These are phyloP conservation scores for Skeletonema menzelii DNA, from an alignment of 108 stramenopile genomes.

Conservation along the genomic window DNA sequence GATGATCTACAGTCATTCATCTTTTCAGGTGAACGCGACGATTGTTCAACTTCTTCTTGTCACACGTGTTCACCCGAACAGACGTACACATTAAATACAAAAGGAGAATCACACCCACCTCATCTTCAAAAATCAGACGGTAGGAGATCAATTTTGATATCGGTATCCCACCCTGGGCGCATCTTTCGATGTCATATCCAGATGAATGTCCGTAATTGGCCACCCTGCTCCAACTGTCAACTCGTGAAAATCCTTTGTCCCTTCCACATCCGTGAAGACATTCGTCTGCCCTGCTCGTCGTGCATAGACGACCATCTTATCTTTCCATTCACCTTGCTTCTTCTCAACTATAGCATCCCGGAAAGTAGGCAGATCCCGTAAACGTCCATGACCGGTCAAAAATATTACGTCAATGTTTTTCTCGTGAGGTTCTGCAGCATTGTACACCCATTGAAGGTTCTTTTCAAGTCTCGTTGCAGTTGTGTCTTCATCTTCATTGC, in stretches of 20 bases:
- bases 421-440: constrained; percentile 9
- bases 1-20: not conserved
- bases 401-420: constrained; percentile 28
- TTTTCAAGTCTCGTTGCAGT: constrained; percentile 11
- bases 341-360: constrained; percentile 12
- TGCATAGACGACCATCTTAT: constrained; percentile 29
- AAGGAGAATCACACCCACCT: not conserved
- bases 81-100: not conserved
- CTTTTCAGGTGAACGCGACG: not conserved
- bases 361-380: constrained; percentile 8
- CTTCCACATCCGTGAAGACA: constrained; percentile 5
- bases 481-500: constrained; percentile 4
- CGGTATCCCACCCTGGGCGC: not conserved
- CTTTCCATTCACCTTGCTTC: constrained; percentile 26
- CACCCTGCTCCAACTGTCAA: constrained; percentile 23
- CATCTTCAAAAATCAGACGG: not conserved
- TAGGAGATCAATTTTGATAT: not conserved
- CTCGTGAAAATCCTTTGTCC: constrained; percentile 18
- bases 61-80: no score
- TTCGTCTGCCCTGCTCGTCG: constrained; percentile 14
- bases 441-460: constrained; percentile 29
- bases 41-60: not conserved
- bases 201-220: constrained; percentile 29
- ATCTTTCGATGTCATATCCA: not conserved
- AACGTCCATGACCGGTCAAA: constrained; percentile 20